Evolutionary conservation across 202 grass and related monocot species (phyloP), one percentile per base, ranked within the genome.

Genomic region (Elaeis oleifera): DNA sequence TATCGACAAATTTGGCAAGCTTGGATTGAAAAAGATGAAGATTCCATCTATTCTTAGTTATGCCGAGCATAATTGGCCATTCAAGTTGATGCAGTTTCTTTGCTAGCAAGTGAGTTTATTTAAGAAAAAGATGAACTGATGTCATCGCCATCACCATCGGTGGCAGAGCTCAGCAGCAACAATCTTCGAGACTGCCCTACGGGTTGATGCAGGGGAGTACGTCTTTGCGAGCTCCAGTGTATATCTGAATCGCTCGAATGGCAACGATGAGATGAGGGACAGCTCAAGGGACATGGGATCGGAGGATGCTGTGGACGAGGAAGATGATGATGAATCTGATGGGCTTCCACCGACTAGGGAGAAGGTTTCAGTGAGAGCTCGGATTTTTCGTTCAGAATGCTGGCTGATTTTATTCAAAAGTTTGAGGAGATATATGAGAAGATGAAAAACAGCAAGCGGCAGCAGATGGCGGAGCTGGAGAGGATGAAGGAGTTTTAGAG

Each of bases 21-120:
- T 79, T 91, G 17, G 92, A 91, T 62, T 96, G 92, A 85, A 78
- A 64, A 81, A 74, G 74, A 85, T 86, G 84, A 91, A 85, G 77
- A 91, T 91, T 27, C 92, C 92, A 7, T 84, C 87, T 0, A 87
- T 96, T 77, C 87, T 96, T 65, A 73, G 28, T 54, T 79, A 76
- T 0, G 25, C 54, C n/a, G 84, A 91, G 64, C 89, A 86, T 50
- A 65, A 48, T 9, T 63, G 85, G 8, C 80, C 91, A 52, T 90
- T 96, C 81, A 80, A 78, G 74, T 81, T 90, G 51, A 79, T 96
- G 76, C 81, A 91, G 58, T 24, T 20, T 48, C 24, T 20, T 54
- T 21, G 0, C 44, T 20, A 78, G 61, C 60, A 88, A 77, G 53
- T 97, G 92, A 88, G 56, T 83, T 59, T 97, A 91, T 72, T 97